Base-by-base conservation (phyloP, 2,329 filamentous ascomycete species). In the Graphilbum fragrans region DNA sequence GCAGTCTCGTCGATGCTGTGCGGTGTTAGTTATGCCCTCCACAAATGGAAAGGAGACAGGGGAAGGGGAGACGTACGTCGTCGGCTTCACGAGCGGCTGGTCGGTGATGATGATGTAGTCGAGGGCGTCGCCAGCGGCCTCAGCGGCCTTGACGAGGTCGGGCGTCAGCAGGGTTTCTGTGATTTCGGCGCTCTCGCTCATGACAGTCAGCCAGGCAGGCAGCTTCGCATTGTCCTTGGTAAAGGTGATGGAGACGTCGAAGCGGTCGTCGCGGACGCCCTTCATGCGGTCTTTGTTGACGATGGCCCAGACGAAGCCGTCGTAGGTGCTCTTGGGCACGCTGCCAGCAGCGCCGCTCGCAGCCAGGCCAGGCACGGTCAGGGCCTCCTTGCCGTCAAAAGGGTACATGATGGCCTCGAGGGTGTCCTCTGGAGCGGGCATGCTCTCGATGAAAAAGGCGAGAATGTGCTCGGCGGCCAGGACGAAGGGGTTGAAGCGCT, bases 211-310 rank as follows among this genome's bases (percentile, higher is more conserved):
- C 88, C 88, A 98, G 49, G 72, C 64, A 27, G 92, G 90, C 27
- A 98, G 77, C 69, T 94, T 95, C 42, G 82, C 58, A 63, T 88
- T 77, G 55, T 98, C 92, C 72, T 94, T 94, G 57, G 90, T 95
- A 49, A 80, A 79, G 34, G 92, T 95, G 51, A 98, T 74, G 41
- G 86, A 94, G 41, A 95, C 69, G 59, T 98, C 92, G 64, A 95
- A 98, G 53, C 92, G 84, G 48, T 94, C 86, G 37, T 94, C 84
- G 47, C 92, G 82, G 53, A 94, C 74, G 54, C 77, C 70, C 67
- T 85, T 86, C 90, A 98, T 96, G 58, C 74, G 66, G 53, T 87
- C 81, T 76, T 98, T 98, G 73, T 96, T 86, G 47, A 96, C 88
- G 50, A 98, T 63, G 38, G 87, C 90, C 75, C 84, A 96, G 49